These are phyloP conservation scores for Psophocarpus tetragonolobus DNA, from an alignment of 306 rosid genomes.

Conservation along the genomic window DNA sequence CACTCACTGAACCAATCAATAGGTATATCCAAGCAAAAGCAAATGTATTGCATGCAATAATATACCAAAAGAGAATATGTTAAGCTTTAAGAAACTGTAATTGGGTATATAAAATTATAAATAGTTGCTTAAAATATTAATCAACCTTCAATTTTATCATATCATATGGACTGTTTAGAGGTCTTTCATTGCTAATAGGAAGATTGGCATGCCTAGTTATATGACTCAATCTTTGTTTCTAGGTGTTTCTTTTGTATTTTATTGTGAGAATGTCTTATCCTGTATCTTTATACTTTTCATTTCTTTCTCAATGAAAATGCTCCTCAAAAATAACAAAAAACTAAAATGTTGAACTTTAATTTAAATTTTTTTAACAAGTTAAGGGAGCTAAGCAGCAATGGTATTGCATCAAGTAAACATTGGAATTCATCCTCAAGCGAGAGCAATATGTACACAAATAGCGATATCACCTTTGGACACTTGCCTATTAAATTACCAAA, in stretches of 20 bases:
- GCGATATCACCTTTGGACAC: not conserved
- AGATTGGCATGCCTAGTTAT: conserved; percentile 13
- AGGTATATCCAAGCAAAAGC: conserved; percentile 6
- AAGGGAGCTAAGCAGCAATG: conserved; percentile 13
- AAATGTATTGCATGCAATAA: not conserved
- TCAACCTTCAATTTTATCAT: conserved; percentile 21
- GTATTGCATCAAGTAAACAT: conserved; percentile 18
- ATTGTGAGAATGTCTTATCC: not conserved
- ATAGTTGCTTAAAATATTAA: conserved; percentile 16
- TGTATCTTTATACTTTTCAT: not conserved
- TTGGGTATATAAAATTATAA: not conserved
- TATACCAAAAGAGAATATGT: conserved; percentile 13
- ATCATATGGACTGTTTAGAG: not conserved
- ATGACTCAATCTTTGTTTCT: conserved; percentile 1
- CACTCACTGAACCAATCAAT: conserved; percentile 27
- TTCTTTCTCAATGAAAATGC: not conserved
- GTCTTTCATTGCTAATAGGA: not conserved
- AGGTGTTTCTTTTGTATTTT: conserved; percentile 20
- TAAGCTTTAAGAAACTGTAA: not conserved
- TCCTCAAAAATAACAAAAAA: not conserved
- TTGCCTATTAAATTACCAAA: not conserved
- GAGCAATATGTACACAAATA: not conserved
- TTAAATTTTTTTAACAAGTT: conserved; percentile 15
- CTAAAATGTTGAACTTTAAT: too few relatives aligned
- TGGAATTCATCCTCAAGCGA: conserved; percentile 18